phyloP scores from a whole-genome alignment of 352 stramenopile genomes.

The Phytopythium mirpurense region DNA sequence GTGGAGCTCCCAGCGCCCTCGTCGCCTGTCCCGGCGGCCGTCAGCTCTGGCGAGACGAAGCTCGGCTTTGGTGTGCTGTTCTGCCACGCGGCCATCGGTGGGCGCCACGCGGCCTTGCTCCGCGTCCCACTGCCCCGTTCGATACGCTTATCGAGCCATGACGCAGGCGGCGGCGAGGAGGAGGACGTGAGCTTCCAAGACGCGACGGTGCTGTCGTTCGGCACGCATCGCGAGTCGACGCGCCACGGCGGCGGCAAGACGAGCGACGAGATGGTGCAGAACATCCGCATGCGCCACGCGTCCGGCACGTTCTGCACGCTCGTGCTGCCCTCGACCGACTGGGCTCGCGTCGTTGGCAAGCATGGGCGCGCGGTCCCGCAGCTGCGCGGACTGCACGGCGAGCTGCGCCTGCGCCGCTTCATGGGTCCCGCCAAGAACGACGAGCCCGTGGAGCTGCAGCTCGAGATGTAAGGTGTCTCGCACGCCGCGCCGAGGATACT shows the following conservation, averaged over 20 bases:
- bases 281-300: constrained; percentile 85
- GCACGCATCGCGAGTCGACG: constrained; percentile 49
- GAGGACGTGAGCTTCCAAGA: constrained; percentile 51
- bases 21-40: not conserved
- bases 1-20: constrained; percentile 32
- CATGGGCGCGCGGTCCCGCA: constrained; percentile 34
- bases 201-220: constrained; percentile 57
- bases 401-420: constrained; percentile 53
- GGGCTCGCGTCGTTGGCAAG: constrained; percentile 34
- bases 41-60: constrained; percentile 1
- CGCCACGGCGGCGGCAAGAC: constrained; percentile 68
- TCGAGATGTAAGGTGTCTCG: constrained; percentile 31
- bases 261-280: constrained; percentile 72
- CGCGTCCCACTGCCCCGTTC: constrained; percentile 50
- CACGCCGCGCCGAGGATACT: not conserved
- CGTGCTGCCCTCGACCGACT: constrained; percentile 43
- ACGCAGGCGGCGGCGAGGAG: constrained; percentile 1
- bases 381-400: constrained; percentile 35
- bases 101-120: constrained; percentile 29
- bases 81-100: constrained; percentile 18
- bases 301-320: constrained; percentile 77
- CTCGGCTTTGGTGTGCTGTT: constrained; percentile 68
- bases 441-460: constrained; percentile 30
- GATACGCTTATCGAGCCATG: constrained; percentile 12
- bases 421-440: constrained; percentile 45